These are phyloP conservation scores for Plantago rigida DNA, from an alignment of 305 asterid genomes.

Conservation along the genomic window DNA sequence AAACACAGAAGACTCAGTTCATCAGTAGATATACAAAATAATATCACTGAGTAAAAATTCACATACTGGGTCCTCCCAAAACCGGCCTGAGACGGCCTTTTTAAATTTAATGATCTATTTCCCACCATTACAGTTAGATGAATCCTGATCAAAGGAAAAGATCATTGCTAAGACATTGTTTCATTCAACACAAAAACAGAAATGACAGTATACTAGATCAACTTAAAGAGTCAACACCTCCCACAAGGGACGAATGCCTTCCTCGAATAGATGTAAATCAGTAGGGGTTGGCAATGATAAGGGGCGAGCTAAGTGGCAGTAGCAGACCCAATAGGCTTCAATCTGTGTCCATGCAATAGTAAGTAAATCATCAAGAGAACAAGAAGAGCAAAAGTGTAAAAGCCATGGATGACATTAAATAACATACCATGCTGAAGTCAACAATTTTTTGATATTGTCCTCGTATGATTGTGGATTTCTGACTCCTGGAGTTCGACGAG, in stretches of 20 bases:
- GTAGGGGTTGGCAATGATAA: slow-evolving; percentile 75
- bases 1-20: no score
- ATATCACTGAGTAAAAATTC: not conserved
- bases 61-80: slow-evolving; percentile 93
- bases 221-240: slow-evolving; percentile 46
- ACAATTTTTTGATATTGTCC: slow-evolving; percentile 81
- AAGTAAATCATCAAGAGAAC: slow-evolving; percentile 19
- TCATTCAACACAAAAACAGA: slow-evolving; percentile 6
- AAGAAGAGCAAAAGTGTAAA: slow-evolving; percentile 9
- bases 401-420: not conserved
- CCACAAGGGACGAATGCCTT: slow-evolving; percentile 89
- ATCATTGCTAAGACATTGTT: not conserved
- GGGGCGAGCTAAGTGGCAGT: slow-evolving; percentile 84
- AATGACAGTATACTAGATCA: slow-evolving; percentile 9
- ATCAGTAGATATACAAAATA: no score
- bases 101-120: no score
- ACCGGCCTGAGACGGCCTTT: slow-evolving; percentile 80
- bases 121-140: slow-evolving; percentile 89
- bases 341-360: slow-evolving; percentile 43
- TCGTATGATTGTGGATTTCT: slow-evolving; percentile 75
- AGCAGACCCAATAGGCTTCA: slow-evolving; percentile 86
- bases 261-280: slow-evolving; percentile 89
- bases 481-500: slow-evolving; percentile 88
- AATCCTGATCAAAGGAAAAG: slow-evolving; percentile 44
- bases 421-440: slow-evolving; percentile 75